Base-by-base conservation (phyloP, 352 stramenopile species). In the Pythium coloratum region DNA sequence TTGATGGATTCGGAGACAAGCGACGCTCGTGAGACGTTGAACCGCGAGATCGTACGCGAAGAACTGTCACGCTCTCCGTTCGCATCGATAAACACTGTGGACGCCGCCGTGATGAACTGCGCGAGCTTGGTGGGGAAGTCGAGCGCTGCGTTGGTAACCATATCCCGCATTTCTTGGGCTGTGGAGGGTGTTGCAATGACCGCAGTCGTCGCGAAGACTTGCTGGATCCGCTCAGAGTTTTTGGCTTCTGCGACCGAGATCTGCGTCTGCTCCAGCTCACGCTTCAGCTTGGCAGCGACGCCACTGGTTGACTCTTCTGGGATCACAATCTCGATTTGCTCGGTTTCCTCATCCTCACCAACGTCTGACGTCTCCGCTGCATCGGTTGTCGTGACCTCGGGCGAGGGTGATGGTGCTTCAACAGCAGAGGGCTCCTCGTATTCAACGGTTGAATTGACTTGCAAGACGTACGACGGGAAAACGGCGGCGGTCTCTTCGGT, bases 1-100 rank as follows among this genome's bases (percentile, higher is more conserved):
- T 92, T 78, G 59, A 93, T 78, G 12, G 84, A 90, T 49, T 92
- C 78, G 46, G 89, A 77, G 28, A 92, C 65, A 47, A 93, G 61
- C 34, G 76, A 84, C 24, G 13, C 33, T 12, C 71, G 67, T 13
- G 56, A 57, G 30, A 81, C 57, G 20, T 67, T 59, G 42, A 76
- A 69, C 0, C 58, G 62, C 10, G 56, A 70, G 7, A 65, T 59
- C 30, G 64, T 72, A 13, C 55, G 59, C 9, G 46, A 53, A 2
- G 49, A 50, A 30, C 13, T 70, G 40, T 60, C 60, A 2, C 44
- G 46, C 14, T 62, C 55, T 18, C 54, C 40, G 20, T 47, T 65
- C 16, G 59, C 54, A 8, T 67, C 47, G 26, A 68, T 33, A 32
- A 73, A 62, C 32, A 69, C 51, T 13, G 50, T 16, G 7, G 55